A percentile compares a stretch with the other conserved stretches of the same genome.
phyloP scores from a whole-genome alignment of 2,329 filamentous ascomycete species.

The Didymella lethalis region DNA sequence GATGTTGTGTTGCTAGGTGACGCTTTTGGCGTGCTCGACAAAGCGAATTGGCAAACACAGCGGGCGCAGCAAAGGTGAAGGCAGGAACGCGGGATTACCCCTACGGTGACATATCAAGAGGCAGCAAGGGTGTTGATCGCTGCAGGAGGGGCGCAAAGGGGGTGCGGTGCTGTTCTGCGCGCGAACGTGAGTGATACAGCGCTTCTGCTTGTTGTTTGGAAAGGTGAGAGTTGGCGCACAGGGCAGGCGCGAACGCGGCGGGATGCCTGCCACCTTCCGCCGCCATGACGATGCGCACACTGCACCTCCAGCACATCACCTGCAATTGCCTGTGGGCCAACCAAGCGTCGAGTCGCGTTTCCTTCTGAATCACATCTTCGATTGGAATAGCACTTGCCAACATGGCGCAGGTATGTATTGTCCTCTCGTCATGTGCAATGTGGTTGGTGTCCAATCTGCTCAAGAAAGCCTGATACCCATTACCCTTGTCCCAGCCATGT shows the following conservation, averaged over 20 bases:
- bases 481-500: neutral
- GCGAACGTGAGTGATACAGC: slow-evolving; percentile 24
- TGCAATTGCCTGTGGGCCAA: slow-evolving; percentile 7
- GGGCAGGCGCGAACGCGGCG: slow-evolving; percentile 13
- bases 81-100: slow-evolving; percentile 19
- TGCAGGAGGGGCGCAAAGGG: slow-evolving; percentile 15
- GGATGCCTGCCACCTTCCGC: slow-evolving; percentile 18
- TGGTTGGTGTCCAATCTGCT: slow-evolving; percentile 1
- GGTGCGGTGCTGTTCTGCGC: slow-evolving; percentile 23
- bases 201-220: slow-evolving; percentile 39
- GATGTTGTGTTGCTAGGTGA: slow-evolving; percentile 47
- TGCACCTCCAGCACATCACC: slow-evolving; percentile 6
- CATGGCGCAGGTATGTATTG: slow-evolving; percentile 38
- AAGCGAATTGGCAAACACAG: slow-evolving; percentile 49
- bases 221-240: slow-evolving; percentile 26
- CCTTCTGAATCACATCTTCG: slow-evolving; percentile 1
- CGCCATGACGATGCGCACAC: slow-evolving; percentile 25
- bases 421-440: neutral
- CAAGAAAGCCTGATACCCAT: slow-evolving; percentile 3
- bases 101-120: slow-evolving; percentile 25
- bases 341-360: neutral
- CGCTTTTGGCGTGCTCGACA: slow-evolving; percentile 47
- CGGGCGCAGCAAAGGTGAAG: slow-evolving; percentile 26
- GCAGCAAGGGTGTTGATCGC: slow-evolving; percentile 21
- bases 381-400: slow-evolving; percentile 2